Evolutionary conservation across 495 filamentous ascomycete genomes (phyloP).

Genomic region (Cairneyella variabilis): DNA sequence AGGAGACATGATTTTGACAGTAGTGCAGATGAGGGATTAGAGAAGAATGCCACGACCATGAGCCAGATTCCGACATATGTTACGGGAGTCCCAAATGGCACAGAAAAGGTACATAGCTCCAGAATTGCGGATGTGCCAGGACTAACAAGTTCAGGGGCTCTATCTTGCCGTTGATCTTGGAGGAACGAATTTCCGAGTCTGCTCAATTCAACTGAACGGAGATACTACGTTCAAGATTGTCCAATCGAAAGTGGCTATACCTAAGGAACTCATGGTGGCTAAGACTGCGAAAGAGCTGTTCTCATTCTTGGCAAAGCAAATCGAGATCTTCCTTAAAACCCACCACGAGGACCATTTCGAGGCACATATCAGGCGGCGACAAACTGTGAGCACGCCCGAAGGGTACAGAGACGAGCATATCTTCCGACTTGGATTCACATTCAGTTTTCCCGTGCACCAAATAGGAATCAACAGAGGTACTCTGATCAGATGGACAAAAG

Average conservation of each 20-base stretch:
- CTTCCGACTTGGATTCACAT: constrained; percentile 93
- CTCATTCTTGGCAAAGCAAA: constrained; percentile 86
- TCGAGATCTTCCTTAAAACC: constrained; percentile 77
- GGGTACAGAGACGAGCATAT: constrained; percentile 62
- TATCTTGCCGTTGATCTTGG: constrained; percentile 96
- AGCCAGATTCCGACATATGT: constrained; percentile 97
- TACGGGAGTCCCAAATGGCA: constrained; percentile 92
- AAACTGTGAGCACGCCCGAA: constrained; percentile 47
- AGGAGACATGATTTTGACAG: constrained; percentile 5
- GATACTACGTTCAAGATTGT: constrained; percentile 89
- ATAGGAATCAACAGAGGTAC: constrained; percentile 89
- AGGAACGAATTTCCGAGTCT: constrained; percentile 97
- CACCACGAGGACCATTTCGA: constrained; percentile 91
- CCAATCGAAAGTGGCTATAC: constrained; percentile 88
- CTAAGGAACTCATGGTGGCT: constrained; percentile 83
- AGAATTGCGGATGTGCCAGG: neutral
- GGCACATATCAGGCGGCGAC: constrained; percentile 57
- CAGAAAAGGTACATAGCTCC: constrained; percentile 68
- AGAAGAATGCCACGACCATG: constrained; percentile 73
- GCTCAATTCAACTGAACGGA: constrained; percentile 86
- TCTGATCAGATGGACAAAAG: constrained; percentile 96
- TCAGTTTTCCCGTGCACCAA: constrained; percentile 95
- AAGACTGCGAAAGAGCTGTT: constrained; percentile 86
- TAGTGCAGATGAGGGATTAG: constrained; percentile 67
- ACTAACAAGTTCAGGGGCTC: constrained; percentile 59